Evolutionary conservation across 768 basidiomycete genomes (phyloP).

Genomic region (Steccherinum ochraceum): DNA sequence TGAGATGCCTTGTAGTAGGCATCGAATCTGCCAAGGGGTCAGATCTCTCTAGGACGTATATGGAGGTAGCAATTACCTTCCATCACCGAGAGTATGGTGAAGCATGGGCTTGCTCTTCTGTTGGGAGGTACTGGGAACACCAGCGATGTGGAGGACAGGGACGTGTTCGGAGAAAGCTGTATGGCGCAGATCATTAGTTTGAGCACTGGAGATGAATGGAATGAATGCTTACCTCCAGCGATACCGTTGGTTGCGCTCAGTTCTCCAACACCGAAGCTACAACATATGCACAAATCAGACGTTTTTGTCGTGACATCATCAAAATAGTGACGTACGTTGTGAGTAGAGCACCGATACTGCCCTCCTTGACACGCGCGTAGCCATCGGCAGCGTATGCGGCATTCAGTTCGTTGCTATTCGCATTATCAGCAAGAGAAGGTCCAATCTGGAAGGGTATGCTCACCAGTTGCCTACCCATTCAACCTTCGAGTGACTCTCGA

Average conservation of each 20-base stretch:
- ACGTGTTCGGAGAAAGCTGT: constrained; percentile 83
- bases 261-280: constrained; percentile 90
- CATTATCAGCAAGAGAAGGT: constrained; percentile 1
- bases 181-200: constrained; percentile 1
- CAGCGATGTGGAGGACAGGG: constrained; percentile 84
- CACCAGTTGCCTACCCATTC: constrained; percentile 88
- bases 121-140: constrained; percentile 69
- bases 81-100: constrained; percentile 87
- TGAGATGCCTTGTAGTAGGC: constrained; percentile 72
- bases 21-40: constrained; percentile 48
- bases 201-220: background rate
- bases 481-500: constrained; percentile 74
- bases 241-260: constrained; percentile 82
- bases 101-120: constrained; percentile 69
- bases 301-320: background rate
- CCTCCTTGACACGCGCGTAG: constrained; percentile 81
- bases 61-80: constrained; percentile 36
- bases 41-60: background rate
- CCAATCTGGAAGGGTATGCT: constrained; percentile 3
- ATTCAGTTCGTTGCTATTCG: constrained; percentile 70
- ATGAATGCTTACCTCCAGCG: constrained; percentile 49
- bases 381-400: constrained; percentile 91
- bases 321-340: constrained; percentile 76
- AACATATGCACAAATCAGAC: background rate
- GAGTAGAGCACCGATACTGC: constrained; percentile 60